Conservation (phyloP, 2,329 filamentous ascomycete species). For the Colletotrichum gloeosporioides region DNA sequence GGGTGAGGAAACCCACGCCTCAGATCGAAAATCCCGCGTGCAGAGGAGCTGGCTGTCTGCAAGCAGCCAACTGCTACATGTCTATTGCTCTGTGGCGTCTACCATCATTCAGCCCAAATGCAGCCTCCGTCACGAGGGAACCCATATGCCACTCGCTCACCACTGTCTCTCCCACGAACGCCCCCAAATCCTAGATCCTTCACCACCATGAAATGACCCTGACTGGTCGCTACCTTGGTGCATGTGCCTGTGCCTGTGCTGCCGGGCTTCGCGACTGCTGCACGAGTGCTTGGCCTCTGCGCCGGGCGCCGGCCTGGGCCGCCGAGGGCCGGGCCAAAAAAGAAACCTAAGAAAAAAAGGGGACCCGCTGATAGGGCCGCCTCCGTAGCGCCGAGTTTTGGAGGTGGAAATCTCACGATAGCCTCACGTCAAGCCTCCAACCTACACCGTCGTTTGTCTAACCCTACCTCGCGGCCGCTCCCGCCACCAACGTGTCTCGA, state of each 20-base stretch:
- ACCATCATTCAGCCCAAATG: neutral
- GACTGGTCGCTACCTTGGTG: neutral
- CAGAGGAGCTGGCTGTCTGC: neutral
- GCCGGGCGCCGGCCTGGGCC: slow-evolving; percentile 1
- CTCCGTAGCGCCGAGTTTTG: neutral
- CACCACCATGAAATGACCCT: neutral
- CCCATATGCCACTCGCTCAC: neutral
- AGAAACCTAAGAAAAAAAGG: neutral
- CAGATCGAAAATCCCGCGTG: neutral
- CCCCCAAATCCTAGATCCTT: neutral
- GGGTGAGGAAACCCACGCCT: neutral
- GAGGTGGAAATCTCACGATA: neutral
- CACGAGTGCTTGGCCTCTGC: neutral
- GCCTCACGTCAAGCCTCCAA: slow-evolving; percentile 1
- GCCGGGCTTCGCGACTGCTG: neutral
- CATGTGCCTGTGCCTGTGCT: neutral
- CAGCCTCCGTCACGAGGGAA: neutral
- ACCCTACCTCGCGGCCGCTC: neutral
- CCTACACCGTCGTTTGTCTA: neutral
- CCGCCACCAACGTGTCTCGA: neutral
- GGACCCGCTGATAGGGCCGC: neutral
- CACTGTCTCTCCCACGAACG: neutral
- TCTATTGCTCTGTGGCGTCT: neutral
- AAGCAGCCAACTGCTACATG: neutral
- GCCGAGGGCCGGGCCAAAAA: neutral